These are phyloP conservation scores for Lentithecium fluviatile DNA, from an alignment of 495 filamentous ascomycete genomes.

Conservation along the genomic window DNA sequence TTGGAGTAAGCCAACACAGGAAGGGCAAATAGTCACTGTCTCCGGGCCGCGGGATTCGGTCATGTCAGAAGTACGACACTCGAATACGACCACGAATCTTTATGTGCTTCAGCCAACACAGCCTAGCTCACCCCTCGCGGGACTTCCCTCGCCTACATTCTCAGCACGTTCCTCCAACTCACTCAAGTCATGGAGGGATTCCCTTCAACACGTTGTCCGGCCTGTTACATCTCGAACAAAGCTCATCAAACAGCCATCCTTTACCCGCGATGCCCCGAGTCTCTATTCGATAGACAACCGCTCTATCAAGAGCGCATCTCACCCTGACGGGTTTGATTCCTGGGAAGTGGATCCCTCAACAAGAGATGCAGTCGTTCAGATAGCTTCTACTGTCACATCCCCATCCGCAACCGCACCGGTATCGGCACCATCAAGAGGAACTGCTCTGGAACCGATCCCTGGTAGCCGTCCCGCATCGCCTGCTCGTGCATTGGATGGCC, in stretches of 20 bases:
- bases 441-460: conserved; percentile 61
- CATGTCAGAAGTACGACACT: conserved; percentile 29
- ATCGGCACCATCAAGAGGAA: conserved; percentile 47
- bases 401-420: too few relatives aligned
- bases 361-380: conserved; percentile 52
- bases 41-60: conserved; percentile 21
- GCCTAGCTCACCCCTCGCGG: conserved; percentile 17
- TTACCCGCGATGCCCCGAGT: conserved; percentile 23
- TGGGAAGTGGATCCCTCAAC: conserved; percentile 67
- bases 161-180: conserved; percentile 28
- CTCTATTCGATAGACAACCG: conserved; percentile 19
- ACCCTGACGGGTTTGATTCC: conserved; percentile 60
- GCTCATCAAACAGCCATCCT: conserved; percentile 29
- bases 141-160: conserved; percentile 34
- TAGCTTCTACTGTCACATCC: neutral
- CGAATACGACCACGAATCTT: conserved; percentile 18
- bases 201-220: conserved; percentile 34
- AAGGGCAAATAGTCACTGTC: neutral
- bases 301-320: conserved; percentile 28
- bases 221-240: conserved; percentile 37
- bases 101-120: conserved; percentile 20
- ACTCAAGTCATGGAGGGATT: conserved; percentile 32
- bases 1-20: neutral
- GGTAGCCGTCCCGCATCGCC: conserved; percentile 51
- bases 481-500: conserved; percentile 41